Conservation (phyloP, 768 basidiomycete genomes). For the Neoboletus subvelutipes region DNA sequence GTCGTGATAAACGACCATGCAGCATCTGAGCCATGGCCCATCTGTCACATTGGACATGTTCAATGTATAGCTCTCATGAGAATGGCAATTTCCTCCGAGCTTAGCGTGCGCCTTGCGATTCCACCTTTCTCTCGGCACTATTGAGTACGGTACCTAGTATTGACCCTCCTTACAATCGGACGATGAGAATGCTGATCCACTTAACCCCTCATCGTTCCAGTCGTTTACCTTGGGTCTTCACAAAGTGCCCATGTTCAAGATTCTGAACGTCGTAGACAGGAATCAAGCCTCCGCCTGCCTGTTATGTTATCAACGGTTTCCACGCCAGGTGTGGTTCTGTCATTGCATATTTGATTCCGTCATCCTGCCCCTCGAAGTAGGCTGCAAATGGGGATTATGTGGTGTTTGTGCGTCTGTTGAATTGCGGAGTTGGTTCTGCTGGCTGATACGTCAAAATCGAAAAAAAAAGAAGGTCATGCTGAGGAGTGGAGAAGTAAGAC, state of each 20-base stretch:
- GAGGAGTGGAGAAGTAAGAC: no score
- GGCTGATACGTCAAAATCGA: neutral
- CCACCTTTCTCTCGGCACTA: neutral
- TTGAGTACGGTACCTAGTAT: neutral
- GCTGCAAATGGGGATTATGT: neutral
- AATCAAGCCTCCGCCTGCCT: neutral
- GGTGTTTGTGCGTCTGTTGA: neutral
- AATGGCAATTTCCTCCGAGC: neutral
- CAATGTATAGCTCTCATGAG: neutral
- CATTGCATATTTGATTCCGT: neutral
- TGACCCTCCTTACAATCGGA: neutral
- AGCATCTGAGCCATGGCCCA: no score
- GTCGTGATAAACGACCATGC: neutral
- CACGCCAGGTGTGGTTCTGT: neutral
- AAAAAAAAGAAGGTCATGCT: neutral
- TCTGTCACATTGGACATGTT: no score
- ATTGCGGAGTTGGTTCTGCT: neutral
- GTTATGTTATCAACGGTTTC: neutral
- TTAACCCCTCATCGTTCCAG: neutral
- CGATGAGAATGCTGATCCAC: no score
- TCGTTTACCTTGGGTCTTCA: neutral
- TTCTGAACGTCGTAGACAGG: neutral
- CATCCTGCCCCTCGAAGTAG: neutral
- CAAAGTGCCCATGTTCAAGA: no score
- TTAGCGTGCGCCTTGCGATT: neutral